Conservation (phyloP, 257 asterid genomes). For the Scutellaria galericulata region DNA sequence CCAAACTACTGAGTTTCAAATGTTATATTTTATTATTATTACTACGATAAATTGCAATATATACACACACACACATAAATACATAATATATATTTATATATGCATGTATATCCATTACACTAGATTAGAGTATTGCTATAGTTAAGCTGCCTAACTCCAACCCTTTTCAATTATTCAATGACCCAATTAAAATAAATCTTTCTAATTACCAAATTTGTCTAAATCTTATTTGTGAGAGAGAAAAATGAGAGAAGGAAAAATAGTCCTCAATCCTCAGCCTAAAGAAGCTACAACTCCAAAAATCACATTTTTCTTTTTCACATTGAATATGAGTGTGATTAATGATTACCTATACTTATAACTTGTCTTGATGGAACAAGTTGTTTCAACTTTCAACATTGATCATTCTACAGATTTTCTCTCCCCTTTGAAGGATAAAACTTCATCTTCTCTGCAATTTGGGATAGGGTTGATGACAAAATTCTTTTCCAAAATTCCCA, state of each 20-base stretch:
- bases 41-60: too few relatives aligned
- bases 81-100: too few relatives aligned
- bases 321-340: background rate
- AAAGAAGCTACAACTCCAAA: conserved; percentile 1
- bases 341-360: background rate
- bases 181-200: background rate
- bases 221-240: background rate
- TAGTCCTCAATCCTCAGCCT: conserved; percentile 3
- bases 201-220: background rate
- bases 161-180: background rate
- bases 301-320: background rate
- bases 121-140: background rate
- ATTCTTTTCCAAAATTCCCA: background rate
- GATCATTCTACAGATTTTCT: conserved; percentile 18
- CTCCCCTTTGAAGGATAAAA: background rate
- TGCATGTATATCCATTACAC: too few relatives aligned
- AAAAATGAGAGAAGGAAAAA: background rate
- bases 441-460: background rate
- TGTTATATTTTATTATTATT: background rate
- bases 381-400: background rate
- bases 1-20: background rate
- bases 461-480: background rate
- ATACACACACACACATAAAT: too few relatives aligned
- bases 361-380: background rate
- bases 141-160: conserved; percentile 4